Evolutionary conservation across 768 basidiomycete species (phyloP).

Genomic region (Podaxis sp.): DNA sequence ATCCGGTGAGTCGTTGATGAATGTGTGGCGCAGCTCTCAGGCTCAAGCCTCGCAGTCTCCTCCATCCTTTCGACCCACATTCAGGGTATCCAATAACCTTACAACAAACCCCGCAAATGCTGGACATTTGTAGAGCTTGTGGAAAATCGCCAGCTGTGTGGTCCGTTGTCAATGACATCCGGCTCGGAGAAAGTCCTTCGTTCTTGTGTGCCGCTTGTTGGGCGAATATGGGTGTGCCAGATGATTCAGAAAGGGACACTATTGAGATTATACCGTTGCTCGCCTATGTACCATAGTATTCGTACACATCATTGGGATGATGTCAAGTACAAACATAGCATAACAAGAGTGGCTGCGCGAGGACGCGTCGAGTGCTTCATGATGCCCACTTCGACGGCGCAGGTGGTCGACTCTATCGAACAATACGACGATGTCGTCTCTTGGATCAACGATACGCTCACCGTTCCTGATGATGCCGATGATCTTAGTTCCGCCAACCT

Average conservation of each 20-base stretch:
- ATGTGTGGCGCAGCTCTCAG: neutral
- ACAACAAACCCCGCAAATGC: constrained; percentile 59
- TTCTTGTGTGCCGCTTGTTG: constrained; percentile 74
- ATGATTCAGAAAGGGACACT: constrained; percentile 19
- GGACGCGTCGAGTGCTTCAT: neutral
- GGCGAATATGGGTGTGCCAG: constrained; percentile 62
- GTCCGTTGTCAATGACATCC: constrained; percentile 67
- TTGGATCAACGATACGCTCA: constrained; percentile 74
- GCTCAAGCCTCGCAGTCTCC: constrained; percentile 41
- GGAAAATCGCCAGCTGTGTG: constrained; percentile 67
- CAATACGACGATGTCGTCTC: constrained; percentile 58
- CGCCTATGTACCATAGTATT: constrained; percentile 1
- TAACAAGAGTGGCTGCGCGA: no score
- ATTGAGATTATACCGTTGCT: constrained; percentile 14
- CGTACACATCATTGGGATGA: neutral
- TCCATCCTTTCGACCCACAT: constrained; percentile 54
- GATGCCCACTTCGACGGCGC: constrained; percentile 32
- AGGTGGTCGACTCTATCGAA: constrained; percentile 55
- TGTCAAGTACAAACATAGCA: neutral
- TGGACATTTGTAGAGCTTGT: constrained; percentile 70
- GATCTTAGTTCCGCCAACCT: constrained; percentile 37
- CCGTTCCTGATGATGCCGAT: constrained; percentile 32
- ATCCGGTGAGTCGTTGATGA: constrained; percentile 47
- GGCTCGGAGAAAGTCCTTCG: constrained; percentile 79
- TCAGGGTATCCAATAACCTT: constrained; percentile 67